A percentile compares a stretch with the other conserved stretches of the same genome.
Evolutionary conservation across 108 stramenopile species (phyloP).

Genomic region (Cyclotella sp.): DNA sequence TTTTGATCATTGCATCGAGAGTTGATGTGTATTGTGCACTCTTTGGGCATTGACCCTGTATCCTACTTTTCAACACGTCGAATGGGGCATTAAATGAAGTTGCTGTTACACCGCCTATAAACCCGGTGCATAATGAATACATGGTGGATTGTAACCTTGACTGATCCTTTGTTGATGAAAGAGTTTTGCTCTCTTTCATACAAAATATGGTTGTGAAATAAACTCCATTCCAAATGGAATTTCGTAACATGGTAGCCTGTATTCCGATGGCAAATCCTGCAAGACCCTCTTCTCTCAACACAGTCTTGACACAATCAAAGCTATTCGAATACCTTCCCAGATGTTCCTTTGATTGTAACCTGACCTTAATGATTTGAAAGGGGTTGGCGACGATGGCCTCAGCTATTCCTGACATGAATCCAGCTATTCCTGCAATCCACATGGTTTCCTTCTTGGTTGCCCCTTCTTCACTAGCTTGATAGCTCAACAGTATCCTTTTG

Average conservation of each 20-base stretch:
- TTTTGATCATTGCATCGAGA: slow-evolving; percentile 11
- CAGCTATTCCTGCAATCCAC: slow-evolving; percentile 13
- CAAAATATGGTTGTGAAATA: slow-evolving; percentile 28
- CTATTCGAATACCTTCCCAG: slow-evolving; percentile 19
- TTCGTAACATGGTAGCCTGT: slow-evolving; percentile 16
- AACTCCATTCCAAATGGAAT: slow-evolving; percentile 28
- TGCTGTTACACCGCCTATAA: slow-evolving; percentile 24
- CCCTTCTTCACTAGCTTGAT: not conserved
- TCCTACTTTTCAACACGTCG: slow-evolving; percentile 30
- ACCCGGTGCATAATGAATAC: slow-evolving; percentile 15
- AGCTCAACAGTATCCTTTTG: slow-evolving; percentile 11
- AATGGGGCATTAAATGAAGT: slow-evolving; percentile 27
- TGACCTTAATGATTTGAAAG: slow-evolving; percentile 21
- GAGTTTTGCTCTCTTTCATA: slow-evolving; percentile 3
- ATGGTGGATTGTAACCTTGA: slow-evolving; percentile 18
- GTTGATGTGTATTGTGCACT: slow-evolving; percentile 27
- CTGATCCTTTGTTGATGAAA: not conserved
- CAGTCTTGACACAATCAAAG: slow-evolving; percentile 23
- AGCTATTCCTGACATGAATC: slow-evolving; percentile 18
- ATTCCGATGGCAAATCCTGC: slow-evolving; percentile 16
- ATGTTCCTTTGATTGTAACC: slow-evolving; percentile 29
- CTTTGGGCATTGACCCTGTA: slow-evolving; percentile 25
- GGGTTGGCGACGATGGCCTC: slow-evolving; percentile 20
- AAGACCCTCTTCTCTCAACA: slow-evolving; percentile 19
- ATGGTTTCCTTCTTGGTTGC: slow-evolving; percentile 1